These are phyloP conservation scores for Eucalyptus curtisii DNA, from an alignment of 345 rosid species.

Conservation along the genomic window DNA sequence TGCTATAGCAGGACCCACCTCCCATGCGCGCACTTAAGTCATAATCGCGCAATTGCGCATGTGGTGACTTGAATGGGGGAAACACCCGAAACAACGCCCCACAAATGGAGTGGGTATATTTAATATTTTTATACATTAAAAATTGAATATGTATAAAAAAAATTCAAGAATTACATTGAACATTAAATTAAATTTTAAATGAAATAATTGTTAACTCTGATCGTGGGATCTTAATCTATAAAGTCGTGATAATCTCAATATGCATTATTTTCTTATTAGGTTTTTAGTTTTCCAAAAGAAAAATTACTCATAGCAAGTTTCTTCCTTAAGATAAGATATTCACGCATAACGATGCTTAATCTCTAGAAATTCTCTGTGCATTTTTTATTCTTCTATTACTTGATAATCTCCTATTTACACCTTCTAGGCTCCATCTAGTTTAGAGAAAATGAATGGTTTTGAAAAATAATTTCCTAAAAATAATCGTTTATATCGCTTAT, in stretches of 20 bases:
- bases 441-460: fast-evolving
- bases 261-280: background rate
- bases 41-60: too few relatives aligned
- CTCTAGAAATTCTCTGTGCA: fast-evolving
- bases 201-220: background rate
- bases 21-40: too few relatives aligned
- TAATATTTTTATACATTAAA: too few relatives aligned
- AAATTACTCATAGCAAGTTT: background rate
- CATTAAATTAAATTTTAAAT: too few relatives aligned
- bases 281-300: background rate
- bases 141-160: too few relatives aligned
- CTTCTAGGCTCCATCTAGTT: background rate
- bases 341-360: fast-evolving
- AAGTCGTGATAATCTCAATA: background rate
- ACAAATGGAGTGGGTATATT: too few relatives aligned
- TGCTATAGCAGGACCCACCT: too few relatives aligned
- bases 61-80: too few relatives aligned
- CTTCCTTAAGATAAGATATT: background rate
- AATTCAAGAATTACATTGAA: too few relatives aligned
- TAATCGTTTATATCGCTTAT: fast-evolving
- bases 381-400: fast-evolving
- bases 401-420: fast-evolving
- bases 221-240: background rate
- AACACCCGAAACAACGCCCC: too few relatives aligned
- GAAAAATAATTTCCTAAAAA: background rate